These are phyloP conservation scores for Parastagonospora avenae DNA, from an alignment of 2,329 filamentous ascomycete genomes.

Conservation along the genomic window DNA sequence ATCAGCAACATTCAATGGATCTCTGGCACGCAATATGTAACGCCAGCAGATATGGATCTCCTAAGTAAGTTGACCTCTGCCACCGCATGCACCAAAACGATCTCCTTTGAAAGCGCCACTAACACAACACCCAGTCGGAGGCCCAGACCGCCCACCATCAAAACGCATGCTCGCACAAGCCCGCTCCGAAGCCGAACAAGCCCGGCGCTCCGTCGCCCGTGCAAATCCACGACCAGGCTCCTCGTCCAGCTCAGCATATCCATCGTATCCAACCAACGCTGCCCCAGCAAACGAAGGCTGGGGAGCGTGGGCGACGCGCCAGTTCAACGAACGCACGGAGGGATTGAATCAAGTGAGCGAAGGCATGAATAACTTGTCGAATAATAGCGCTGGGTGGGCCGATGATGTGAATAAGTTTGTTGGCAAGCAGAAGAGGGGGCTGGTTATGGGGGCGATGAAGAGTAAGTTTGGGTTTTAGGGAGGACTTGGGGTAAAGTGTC, in stretches of 20 bases:
- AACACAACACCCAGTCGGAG: conserved; percentile 64
- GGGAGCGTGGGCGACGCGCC: conserved; percentile 80
- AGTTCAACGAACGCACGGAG: conserved; percentile 89
- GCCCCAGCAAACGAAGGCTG: conserved; percentile 57
- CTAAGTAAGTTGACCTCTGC: conserved; percentile 59
- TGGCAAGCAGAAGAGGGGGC: conserved; percentile 82
- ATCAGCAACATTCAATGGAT: conserved; percentile 98
- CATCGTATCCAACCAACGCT: conserved; percentile 19
- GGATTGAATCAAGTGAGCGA: conserved; percentile 83
- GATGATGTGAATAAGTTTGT: conserved; percentile 89
- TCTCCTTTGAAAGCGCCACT: not conserved
- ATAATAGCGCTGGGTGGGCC: conserved; percentile 81
- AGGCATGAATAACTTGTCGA: conserved; percentile 79
- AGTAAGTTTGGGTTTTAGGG: conserved; percentile 40
- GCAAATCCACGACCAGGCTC: conserved; percentile 41
- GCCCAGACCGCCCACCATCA: conserved; percentile 83
- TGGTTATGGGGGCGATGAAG: conserved; percentile 67
- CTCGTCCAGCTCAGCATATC: conserved; percentile 37
- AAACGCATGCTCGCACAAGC: conserved; percentile 86
- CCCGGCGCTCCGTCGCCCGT: conserved; percentile 41
- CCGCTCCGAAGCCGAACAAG: conserved; percentile 71
- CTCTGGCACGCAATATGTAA: conserved; percentile 89
- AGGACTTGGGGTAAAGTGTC: not conserved
- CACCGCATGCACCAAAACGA: not conserved
- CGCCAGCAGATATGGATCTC: conserved; percentile 83